Percentiles rank a stretch among this genome's conserved stretches.
These are phyloP conservation scores for Daphne laureola DNA, from an alignment of 441 rosid species.

Conservation along the genomic window DNA sequence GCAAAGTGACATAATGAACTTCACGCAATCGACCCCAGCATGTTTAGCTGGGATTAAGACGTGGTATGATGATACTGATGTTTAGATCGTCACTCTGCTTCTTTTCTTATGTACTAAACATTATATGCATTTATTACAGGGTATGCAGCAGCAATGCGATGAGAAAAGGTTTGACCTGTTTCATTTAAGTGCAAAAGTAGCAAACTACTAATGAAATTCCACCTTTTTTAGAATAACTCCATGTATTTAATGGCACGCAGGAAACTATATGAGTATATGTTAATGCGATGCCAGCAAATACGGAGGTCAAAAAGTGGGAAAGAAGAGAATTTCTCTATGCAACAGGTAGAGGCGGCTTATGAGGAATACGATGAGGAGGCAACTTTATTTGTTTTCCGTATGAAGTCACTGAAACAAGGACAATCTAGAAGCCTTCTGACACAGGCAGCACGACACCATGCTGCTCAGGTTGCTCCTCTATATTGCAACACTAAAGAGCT, in stretches of 20 bases:
- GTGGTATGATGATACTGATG: too few relatives aligned
- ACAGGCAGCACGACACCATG: constrained; percentile 77
- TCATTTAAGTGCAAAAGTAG: constrained; percentile 4
- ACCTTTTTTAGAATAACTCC: constrained; percentile 9
- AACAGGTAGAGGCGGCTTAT: constrained; percentile 55
- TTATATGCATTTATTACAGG: constrained; percentile 35
- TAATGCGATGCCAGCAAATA: constrained; percentile 43
- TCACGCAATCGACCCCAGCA: too few relatives aligned
- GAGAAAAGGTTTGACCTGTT: constrained; percentile 49
- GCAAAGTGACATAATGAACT: too few relatives aligned
- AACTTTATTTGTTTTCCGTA: constrained; percentile 55
- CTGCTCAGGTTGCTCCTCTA: constrained; percentile 55
- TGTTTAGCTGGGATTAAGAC: too few relatives aligned
- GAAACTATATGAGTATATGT: constrained; percentile 40
- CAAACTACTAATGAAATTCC: constrained; percentile 3
- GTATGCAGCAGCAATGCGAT: constrained; percentile 66
- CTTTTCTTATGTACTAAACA: constrained; percentile 2
- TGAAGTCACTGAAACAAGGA: constrained; percentile 68
- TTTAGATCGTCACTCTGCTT: too few relatives aligned
- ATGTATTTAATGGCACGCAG: constrained; percentile 29
- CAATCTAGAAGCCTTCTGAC: constrained; percentile 76
- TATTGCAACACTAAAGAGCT: background rate
- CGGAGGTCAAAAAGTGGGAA: constrained; percentile 50
- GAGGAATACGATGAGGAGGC: constrained; percentile 65
- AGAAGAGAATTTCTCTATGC: constrained; percentile 46